Evolutionary conservation across 352 stramenopile species (phyloP).

Genomic region (Peronosclerospora sorghi): DNA sequence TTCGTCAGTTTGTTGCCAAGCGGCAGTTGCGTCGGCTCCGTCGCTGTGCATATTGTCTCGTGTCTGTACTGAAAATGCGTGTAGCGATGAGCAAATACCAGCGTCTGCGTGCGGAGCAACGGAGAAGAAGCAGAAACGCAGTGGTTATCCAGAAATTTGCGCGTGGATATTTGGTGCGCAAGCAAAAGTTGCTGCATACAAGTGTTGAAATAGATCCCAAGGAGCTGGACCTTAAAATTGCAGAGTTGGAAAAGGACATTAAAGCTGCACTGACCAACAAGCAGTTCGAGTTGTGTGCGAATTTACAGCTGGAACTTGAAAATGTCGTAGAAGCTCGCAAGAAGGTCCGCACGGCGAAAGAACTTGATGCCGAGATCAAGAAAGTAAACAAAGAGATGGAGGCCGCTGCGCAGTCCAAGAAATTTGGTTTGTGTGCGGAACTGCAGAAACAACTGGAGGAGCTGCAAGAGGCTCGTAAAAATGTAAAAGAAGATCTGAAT

Average conservation of each 20-base stretch:
- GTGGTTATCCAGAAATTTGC: conserved; percentile 67
- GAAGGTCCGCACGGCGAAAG: conserved; percentile 78
- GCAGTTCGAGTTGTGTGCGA: conserved; percentile 77
- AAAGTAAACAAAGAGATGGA: conserved; percentile 76
- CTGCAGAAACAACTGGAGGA: conserved; percentile 74
- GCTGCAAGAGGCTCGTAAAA: conserved; percentile 57
- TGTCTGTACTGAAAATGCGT: conserved; percentile 43
- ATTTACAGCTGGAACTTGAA: conserved; percentile 76
- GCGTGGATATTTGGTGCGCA: conserved; percentile 61
- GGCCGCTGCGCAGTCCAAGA: conserved; percentile 50
- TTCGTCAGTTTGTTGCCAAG: conserved; percentile 59
- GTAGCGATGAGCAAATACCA: conserved; percentile 62
- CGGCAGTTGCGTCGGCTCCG: conserved; percentile 34
- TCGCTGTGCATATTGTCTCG: conserved; percentile 47
- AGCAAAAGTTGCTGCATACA: conserved; percentile 62
- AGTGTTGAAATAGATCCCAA: conserved; percentile 70
- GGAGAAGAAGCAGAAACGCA: conserved; percentile 34
- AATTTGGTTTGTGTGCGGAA: conserved; percentile 72
- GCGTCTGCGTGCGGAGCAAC: conserved; percentile 35
- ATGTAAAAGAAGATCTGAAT: conserved; percentile 78
- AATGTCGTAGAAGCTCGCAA: conserved; percentile 71
- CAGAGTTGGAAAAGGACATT: conserved; percentile 66
- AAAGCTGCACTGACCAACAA: conserved; percentile 67
- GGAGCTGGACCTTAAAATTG: conserved; percentile 69
- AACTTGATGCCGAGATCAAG: conserved; percentile 73